These are phyloP conservation scores for Monascus ruber DNA, from an alignment of 2,329 filamentous ascomycete species.

Conservation along the genomic window DNA sequence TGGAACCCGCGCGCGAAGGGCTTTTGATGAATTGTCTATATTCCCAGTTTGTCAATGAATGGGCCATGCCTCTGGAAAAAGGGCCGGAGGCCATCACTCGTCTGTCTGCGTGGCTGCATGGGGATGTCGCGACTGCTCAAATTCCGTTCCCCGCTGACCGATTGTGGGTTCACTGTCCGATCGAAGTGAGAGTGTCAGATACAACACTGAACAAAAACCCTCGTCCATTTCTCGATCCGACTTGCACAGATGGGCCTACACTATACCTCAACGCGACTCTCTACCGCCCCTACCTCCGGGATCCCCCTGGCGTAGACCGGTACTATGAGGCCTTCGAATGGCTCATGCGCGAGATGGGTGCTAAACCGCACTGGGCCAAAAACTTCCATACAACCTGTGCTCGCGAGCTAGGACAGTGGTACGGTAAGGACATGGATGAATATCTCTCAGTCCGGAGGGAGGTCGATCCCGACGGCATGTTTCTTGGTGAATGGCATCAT, in stretches of 20 bases:
- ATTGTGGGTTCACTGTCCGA: slow-evolving; percentile 76
- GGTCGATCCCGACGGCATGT: slow-evolving; percentile 73
- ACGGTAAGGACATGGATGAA: slow-evolving; percentile 53
- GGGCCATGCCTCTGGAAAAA: slow-evolving; percentile 76
- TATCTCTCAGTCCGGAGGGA: slow-evolving; percentile 60
- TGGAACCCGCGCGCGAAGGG: slow-evolving; percentile 68
- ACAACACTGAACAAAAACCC: slow-evolving; percentile 42
- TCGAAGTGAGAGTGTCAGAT: slow-evolving; percentile 80
- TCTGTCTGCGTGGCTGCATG: slow-evolving; percentile 75
- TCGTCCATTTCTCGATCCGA: slow-evolving; percentile 63
- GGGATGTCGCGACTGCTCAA: slow-evolving; percentile 55
- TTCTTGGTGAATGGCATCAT: slow-evolving; percentile 82
- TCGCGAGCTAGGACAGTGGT: slow-evolving; percentile 54
- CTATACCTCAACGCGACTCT: slow-evolving; percentile 85
- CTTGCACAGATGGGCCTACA: slow-evolving; percentile 55
- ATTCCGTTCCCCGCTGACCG: slow-evolving; percentile 75
- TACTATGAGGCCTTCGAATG: slow-evolving; percentile 90
- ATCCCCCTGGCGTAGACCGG: slow-evolving; percentile 62
- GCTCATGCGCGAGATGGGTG: slow-evolving; percentile 76
- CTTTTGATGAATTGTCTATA: slow-evolving; percentile 96
- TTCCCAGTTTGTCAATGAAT: slow-evolving; percentile 97
- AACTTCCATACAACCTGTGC: slow-evolving; percentile 57
- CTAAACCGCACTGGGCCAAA: slow-evolving; percentile 84
- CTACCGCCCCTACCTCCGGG: slow-evolving; percentile 67
- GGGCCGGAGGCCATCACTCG: slow-evolving; percentile 79